Evolutionary conservation across 495 filamentous ascomycete genomes (phyloP), one percentile per base, ranked within the genome.

Genomic region (Cairneyella variabilis): DNA sequence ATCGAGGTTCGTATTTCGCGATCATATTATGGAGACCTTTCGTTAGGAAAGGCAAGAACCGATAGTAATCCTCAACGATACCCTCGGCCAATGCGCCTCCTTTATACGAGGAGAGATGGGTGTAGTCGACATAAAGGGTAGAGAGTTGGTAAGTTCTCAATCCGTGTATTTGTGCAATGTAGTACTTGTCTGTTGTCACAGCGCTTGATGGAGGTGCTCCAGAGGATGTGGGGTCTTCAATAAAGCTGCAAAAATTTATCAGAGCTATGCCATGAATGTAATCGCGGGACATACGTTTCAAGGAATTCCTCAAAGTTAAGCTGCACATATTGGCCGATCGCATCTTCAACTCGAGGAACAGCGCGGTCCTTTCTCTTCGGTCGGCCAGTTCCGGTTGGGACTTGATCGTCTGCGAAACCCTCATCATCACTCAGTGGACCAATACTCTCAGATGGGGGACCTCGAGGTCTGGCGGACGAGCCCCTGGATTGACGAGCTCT

Each of bases 61-160:
- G 86, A 68, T 97, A 97, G 76, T 96, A 97, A 59, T 92, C 85
- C 60, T 82, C 83, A 45, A 88, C 84, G 52, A 97, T 88, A 30
- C 90, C 91, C 46, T 82, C 83, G 14, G 91, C 88, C 36, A 99
- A 71, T 28, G 83, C 80, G 21, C 87, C 88, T 53, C 86, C 82
- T 53, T 83, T 78, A 62, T 79, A 78, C 6, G 77, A 76, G 17
- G 84, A 76, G 32, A 99, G 69, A 69, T 99, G 93, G 44, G 82
- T 89, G 73, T 84, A 99, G 70, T 99, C 95, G 63, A 99, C 88
- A 66, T 97, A 99, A 36, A 97, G 83, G 4, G 93, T 99, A 1
- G 91, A 97, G n/a, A 96, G 77, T 54, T 85, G 82, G 67, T 89
- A 91, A 50, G 83, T 84, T 18, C 79, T 76, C 78, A 99, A 83